Conservation (phyloP, 441 rosid species). For the Euphorbia corollata region DNA sequence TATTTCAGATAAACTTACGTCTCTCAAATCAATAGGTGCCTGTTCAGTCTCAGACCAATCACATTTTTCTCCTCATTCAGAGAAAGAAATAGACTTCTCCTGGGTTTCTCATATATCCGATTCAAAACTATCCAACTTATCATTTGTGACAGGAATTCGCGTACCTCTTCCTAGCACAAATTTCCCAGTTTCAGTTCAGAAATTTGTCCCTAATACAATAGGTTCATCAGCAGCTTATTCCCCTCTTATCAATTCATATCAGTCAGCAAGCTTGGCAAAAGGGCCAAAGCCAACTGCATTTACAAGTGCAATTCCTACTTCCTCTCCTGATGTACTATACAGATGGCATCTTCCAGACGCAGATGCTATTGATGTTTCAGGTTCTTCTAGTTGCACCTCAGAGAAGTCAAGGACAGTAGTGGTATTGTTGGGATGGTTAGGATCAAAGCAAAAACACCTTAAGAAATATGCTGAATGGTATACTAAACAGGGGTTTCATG, state of each 20-base stretch:
- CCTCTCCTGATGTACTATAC: conserved; percentile 56
- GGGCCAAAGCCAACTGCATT: conserved; percentile 46
- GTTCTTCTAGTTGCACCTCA: conserved; percentile 42
- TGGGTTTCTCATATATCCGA: conserved; percentile 51
- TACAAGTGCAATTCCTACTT: conserved; percentile 26
- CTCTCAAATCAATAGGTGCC: conserved; percentile 30
- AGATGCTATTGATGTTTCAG: conserved; percentile 44
- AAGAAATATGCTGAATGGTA: conserved; percentile 92
- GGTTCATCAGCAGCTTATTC: conserved; percentile 36
- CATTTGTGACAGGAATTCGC: conserved; percentile 44
- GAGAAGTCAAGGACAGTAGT: conserved; percentile 79
- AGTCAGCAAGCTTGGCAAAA: conserved; percentile 58
- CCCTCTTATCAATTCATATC: conserved; percentile 45
- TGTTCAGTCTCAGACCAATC: conserved; percentile 31
- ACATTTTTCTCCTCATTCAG: conserved; percentile 27
- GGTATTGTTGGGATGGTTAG: conserved; percentile 92
- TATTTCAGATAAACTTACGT: conserved; percentile 45
- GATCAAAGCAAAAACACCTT: conserved; percentile 90
- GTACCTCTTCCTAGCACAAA: conserved; percentile 55
- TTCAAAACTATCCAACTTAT: conserved; percentile 57
- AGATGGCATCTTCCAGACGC: conserved; percentile 87
- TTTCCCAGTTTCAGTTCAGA: conserved; percentile 28
- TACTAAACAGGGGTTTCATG: conserved; percentile 80
- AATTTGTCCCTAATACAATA: conserved; percentile 20
- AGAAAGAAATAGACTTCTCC: conserved; percentile 32